Evolutionary conservation across 1,284 basidiomycete genomes (phyloP).

Genomic region (Ganoderma lucidum): DNA sequence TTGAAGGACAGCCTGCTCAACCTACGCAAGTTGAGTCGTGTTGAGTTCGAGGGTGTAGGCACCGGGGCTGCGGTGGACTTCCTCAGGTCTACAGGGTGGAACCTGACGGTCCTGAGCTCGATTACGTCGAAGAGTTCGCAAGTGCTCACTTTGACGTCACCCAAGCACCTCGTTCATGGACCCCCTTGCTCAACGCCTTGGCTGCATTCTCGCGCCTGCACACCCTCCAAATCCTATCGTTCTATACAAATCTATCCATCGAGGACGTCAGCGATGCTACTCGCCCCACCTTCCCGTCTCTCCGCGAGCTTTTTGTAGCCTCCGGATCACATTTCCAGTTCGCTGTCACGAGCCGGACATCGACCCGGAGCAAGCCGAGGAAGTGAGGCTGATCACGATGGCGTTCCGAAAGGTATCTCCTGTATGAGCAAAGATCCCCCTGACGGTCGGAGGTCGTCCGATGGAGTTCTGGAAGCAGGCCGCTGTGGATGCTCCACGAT

Average conservation of each 20-base stretch:
- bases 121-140: no score
- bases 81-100: not conserved
- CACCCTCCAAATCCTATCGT: not conserved
- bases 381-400: not conserved
- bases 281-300: not conserved
- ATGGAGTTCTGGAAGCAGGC: not conserved
- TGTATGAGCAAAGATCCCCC: not conserved
- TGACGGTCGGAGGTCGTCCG: not conserved
- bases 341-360: not conserved
- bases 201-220: not conserved
- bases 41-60: not conserved
- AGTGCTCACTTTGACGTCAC: no score
- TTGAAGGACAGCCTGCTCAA: not conserved
- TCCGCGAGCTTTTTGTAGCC: not conserved
- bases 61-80: not conserved
- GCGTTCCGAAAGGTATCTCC: not conserved
- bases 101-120: not conserved
- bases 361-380: not conserved
- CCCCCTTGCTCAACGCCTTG: not conserved
- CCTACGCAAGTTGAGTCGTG: not conserved
- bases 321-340: not conserved
- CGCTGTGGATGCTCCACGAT: not conserved
- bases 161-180: not conserved
- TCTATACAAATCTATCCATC: not conserved
- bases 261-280: not conserved